These are phyloP conservation scores for Epichloe sibirici DNA, from an alignment of 2,329 filamentous ascomycete species.

Conservation along the genomic window DNA sequence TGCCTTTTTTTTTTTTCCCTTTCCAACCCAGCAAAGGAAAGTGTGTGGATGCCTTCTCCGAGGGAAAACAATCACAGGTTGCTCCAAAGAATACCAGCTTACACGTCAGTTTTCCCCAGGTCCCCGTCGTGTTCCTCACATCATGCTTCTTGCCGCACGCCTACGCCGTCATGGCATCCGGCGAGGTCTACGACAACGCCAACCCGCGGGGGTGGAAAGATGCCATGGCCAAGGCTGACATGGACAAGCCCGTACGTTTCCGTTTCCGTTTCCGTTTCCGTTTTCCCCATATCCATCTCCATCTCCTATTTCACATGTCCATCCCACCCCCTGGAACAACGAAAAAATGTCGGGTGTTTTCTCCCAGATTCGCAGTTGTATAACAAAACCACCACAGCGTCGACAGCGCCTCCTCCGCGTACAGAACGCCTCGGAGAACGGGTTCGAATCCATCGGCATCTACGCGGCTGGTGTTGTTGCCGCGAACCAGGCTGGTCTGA, in stretches of 20 bases:
- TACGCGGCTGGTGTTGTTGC: conserved; percentile 32
- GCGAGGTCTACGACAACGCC: conserved; percentile 24
- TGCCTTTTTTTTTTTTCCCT: too few species aligned
- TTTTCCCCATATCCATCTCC: background rate
- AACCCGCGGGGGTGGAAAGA: conserved; percentile 25
- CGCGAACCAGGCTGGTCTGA: conserved; percentile 31
- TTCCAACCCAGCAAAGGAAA: background rate
- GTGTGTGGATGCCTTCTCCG: too few species aligned
- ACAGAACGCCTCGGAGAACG: conserved; percentile 35
- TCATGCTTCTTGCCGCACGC: conserved; percentile 23
- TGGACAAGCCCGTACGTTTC: conserved; percentile 17
- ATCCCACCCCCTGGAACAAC: too few species aligned
- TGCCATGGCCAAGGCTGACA: conserved; percentile 19
- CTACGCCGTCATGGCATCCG: conserved; percentile 19
- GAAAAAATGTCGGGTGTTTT: too few species aligned
- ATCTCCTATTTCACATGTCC: background rate
- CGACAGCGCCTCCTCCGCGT: conserved; percentile 43
- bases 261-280: background rate
- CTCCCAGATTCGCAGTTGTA: too few species aligned
- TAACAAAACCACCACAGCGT: conserved; percentile 17
- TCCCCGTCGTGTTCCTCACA: conserved; percentile 26
- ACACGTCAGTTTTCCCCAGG: conserved; percentile 12
- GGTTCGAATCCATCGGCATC: conserved; percentile 31
- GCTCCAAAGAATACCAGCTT: background rate
- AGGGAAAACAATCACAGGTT: too few species aligned